Percentiles rank a stretch among this genome's conserved stretches.
Evolutionary conservation across 2,329 filamentous ascomycete species (phyloP).

Genomic region (Ambrosiella cleistominuta): DNA sequence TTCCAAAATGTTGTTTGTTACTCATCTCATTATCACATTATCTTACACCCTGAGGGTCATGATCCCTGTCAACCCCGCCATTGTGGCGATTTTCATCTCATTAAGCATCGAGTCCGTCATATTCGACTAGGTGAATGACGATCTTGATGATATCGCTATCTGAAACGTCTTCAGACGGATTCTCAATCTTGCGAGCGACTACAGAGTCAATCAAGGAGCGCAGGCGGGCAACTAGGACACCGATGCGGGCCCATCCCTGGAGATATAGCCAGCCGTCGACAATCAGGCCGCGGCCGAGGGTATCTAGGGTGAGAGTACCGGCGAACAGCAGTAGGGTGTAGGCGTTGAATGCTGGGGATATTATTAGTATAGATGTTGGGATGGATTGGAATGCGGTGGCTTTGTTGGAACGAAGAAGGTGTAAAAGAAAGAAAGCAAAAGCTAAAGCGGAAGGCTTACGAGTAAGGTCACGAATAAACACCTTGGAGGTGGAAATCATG

Average conservation of each 20-base stretch:
- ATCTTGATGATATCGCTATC: constrained; percentile 54
- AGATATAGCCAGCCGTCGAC: constrained; percentile 82
- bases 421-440: neutral
- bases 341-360: constrained; percentile 55
- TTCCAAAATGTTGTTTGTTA: no score
- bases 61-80: neutral
- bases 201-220: constrained; percentile 75
- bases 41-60: neutral
- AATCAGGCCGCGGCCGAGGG: constrained; percentile 65
- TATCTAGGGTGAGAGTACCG: constrained; percentile 71
- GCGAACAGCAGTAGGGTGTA: constrained; percentile 80
- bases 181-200: constrained; percentile 64
- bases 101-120: constrained; percentile 66
- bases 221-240: constrained; percentile 69
- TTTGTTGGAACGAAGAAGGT: neutral
- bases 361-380: neutral
- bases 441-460: constrained; percentile 36
- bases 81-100: neutral
- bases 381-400: neutral
- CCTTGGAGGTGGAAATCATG: constrained; percentile 80
- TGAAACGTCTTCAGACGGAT: constrained; percentile 37
- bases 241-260: constrained; percentile 85
- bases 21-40: neutral
- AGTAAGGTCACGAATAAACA: constrained; percentile 80
- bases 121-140: constrained; percentile 67